These are phyloP conservation scores for Aspergillus pseudoglaucus DNA, from an alignment of 2,329 filamentous ascomycete species.

Conservation along the genomic window DNA sequence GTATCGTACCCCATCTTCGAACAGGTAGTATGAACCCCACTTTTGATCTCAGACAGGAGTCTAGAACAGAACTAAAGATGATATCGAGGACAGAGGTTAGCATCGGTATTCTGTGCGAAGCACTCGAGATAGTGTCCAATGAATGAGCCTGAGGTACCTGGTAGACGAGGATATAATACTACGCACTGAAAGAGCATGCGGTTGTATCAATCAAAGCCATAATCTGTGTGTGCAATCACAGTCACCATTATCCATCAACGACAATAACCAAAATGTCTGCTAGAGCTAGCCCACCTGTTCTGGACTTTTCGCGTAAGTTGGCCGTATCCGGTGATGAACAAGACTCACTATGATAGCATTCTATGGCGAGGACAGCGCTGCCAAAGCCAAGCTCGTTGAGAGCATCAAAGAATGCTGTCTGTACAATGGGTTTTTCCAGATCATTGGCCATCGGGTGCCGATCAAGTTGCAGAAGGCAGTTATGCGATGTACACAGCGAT, in stretches of 20 bases:
- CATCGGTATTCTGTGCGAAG: no score
- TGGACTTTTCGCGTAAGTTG: slow-evolving; percentile 22
- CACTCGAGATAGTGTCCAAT: no score
- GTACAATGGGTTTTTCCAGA: slow-evolving; percentile 41
- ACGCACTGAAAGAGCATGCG: no score
- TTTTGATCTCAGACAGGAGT: no score
- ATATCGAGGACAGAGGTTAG: no score
- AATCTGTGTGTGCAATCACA: slow-evolving; percentile 7
- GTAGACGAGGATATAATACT: no score
- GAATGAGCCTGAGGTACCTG: no score
- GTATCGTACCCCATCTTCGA: no score
- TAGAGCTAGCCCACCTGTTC: slow-evolving; percentile 23
- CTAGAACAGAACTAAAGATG: no score
- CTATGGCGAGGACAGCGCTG: slow-evolving; percentile 21
- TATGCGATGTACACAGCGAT: slow-evolving; percentile 34
- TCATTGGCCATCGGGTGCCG: slow-evolving; percentile 37
- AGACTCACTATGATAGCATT: slow-evolving; percentile 8
- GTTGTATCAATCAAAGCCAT: no score
- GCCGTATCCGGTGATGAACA: background rate
- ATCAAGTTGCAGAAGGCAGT: slow-evolving; percentile 31
- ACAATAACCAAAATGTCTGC: slow-evolving; percentile 16
- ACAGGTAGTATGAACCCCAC: no score
- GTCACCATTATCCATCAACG: slow-evolving; percentile 7
- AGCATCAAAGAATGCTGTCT: slow-evolving; percentile 20
- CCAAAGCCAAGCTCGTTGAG: slow-evolving; percentile 23